Evolutionary conservation across 2,329 filamentous ascomycete genomes (phyloP), one percentile per base, ranked within the genome.

Genomic region (Mycosphaerella sp.): DNA sequence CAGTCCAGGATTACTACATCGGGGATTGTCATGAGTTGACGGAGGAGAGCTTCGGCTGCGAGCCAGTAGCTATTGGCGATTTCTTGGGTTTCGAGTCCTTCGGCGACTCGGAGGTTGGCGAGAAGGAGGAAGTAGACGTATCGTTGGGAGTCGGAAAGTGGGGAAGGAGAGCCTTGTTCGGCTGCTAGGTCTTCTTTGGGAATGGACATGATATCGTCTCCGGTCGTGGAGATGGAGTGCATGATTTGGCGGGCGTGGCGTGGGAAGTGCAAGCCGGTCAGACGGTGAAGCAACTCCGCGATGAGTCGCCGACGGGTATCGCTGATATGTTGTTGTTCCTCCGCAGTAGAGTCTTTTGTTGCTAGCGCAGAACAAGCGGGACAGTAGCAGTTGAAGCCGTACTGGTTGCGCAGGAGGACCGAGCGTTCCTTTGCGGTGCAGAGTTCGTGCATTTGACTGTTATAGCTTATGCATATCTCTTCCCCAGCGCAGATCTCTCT

Each of bases 321-420:
- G 16, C 45, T 17, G 27, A 32, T 9, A 48, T 17, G 42, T 14
- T 9, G 34, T n/a, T 34, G 47, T 35, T 17, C 37, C 30, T 17
- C 39, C 18, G 28, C 50, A 46, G 27, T 32, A 39, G 4, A 37
- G 14, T 3, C 12, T 30, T 18, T 42, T 17, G 21, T 39, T 25
- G 41, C 17, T 10, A 17, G 18, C 2, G 18, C 14, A 6, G 13
- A 13, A 16, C 52, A 55, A 10, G 40, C 40, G 5, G 14, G 10
- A 16, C 52, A 55, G 14, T 49, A 48, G 27, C 52, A 55, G 12
- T 27, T 18, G 14, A 55, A 55, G 9, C 52, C 52, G 28, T 55
- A 55, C 36, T 55, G 52, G 21, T 42, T 44, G 17, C 40, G 12
- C 17, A 51, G 35, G 10, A 55, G 35, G 2, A 49, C 44, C 12